These are phyloP conservation scores for Microdochium trichocladiopsis DNA, from an alignment of 2,329 filamentous ascomycete genomes.

Conservation along the genomic window DNA sequence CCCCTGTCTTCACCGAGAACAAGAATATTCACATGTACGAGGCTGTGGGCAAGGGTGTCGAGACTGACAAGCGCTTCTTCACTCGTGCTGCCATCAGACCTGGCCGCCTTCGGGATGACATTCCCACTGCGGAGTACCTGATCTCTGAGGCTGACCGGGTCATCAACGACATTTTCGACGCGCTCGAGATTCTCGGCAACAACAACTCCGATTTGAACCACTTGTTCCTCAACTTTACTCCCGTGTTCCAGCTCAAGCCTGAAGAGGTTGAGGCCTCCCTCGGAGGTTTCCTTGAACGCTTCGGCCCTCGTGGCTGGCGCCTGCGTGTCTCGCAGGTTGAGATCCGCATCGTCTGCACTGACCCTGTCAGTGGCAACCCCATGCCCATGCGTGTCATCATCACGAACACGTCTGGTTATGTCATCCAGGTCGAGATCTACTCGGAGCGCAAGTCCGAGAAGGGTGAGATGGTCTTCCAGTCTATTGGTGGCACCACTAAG, in stretches of 20 bases:
- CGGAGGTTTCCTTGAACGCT: constrained; percentile 91
- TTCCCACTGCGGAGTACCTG: constrained; percentile 96
- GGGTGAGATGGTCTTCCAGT: constrained; percentile 98
- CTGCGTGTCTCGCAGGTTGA: constrained; percentile 95
- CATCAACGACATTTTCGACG: constrained; percentile 96
- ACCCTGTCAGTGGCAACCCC: constrained; percentile 73
- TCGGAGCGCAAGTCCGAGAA: constrained; percentile 97
- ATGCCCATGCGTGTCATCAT: constrained; percentile 94
- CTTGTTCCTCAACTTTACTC: constrained; percentile 99
- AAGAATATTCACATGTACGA: constrained; percentile 99
- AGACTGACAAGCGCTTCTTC: constrained; percentile 98
- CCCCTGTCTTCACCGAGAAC: constrained; percentile 97
- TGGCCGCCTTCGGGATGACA: constrained; percentile 90
- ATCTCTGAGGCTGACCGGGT: constrained; percentile 94
- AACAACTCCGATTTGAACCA: constrained; percentile 99
- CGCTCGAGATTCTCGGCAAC: constrained; percentile 96
- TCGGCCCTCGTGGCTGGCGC: constrained; percentile 90
- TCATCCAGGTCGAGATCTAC: constrained; percentile 96
- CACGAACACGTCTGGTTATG: constrained; percentile 96
- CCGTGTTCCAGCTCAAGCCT: constrained; percentile 87
- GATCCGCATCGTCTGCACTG: constrained; percentile 97
- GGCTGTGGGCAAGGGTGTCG: constrained; percentile 86
- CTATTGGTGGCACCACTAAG: constrained; percentile 90
- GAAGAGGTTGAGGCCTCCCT: constrained; percentile 88
- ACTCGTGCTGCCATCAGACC: constrained; percentile 92